Evolutionary conservation across 768 basidiomycete genomes (phyloP), one percentile per base, ranked within the genome.

Genomic region (Leccinum rimulosum): DNA sequence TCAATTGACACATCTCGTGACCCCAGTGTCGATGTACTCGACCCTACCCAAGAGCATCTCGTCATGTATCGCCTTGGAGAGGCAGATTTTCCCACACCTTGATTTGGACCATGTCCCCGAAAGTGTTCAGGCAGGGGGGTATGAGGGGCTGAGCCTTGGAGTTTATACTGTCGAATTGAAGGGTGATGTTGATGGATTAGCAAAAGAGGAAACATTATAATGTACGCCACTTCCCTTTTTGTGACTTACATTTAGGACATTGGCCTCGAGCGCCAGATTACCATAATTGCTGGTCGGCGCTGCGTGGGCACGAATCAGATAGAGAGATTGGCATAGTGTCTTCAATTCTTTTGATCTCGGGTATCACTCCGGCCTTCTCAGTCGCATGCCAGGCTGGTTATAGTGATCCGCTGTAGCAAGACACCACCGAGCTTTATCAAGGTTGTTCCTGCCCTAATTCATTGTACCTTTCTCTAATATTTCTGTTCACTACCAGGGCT

Each of bases 51-150:
- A 25, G 25, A 25, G 2, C 25, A 31, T 69, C 7, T 56, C 57
- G 19, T 55, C 52, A 31, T 77, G 73, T 61, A 60, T 73, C n/a
- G 19, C 50, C n/a, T 50, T 67, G 6, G 30, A 71, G 30, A 45
- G 57, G 53, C 61, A 64, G 49, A 67, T 76, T 45, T 75, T 68
- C 51, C 73, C 75, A 3, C 77, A 78, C 54, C 75, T 78, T 25
- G 25, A 25, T 59, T 50, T 78, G 30, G 76, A 78, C 59, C 75
- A 76, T 54, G 52, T 78, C 31, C 54, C 65, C 25, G 75, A 76
- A 59, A 69, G 66, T 50, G 3, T 27, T 27, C 27, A 4, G 25
- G 25, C 25, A 25, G 25, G 25, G 25, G 25, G 25, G 2, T 49
- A 54, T 33, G 66, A 74, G n/a, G 72, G 70, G 31, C 52, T 77